Base-by-base conservation (phyloP, 495 filamentous ascomycete genomes). In the Aspergillus haitiensis region DNA sequence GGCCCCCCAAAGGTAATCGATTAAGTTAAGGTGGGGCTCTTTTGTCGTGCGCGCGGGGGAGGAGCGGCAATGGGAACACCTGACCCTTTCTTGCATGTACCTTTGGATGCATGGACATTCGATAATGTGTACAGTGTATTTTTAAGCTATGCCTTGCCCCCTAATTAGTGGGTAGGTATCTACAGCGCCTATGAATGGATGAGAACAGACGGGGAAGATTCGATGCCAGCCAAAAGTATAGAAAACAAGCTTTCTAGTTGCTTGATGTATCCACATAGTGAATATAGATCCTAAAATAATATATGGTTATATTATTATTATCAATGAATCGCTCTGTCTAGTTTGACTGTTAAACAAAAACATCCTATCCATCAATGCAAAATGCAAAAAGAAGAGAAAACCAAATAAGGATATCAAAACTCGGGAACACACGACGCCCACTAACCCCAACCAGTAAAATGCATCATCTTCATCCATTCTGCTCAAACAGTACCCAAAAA, bases 1-100 rank as follows among this genome's bases (percentile, higher is more conserved):
- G 81, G 60, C 85, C 87, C 66, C 84, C 78, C 52, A 90, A 88
- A 64, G 94, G 94, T 6, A 92, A 98, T 77, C 82, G 95, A 55
- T 90, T 98, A 72, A 85, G 81, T 69, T 89, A 67, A 76, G 36
- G 21, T 37, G 32, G 12, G 11, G 5, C 12, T 55, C 18, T 49
- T 6, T 37, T 55, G 37, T 27, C 21, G 21, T 27, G 21, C 3
- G 21, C 21, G 21, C 21, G 21, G 21, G 21, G 21, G 21, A 27
- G 21, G 21, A 27, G 21, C 21, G 21, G 21, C 21, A 27, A 27
- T 27, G 21, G 21, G 21, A 27, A 27, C 21, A 27, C 21, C 21
- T 27, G 21, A 27, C 21, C 21, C 21, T 27, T 27, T 27, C 21
- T 27, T 27, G 21, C 21, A 27, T 27, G 21, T 1, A 27, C 21